Percentiles rank a stretch among this genome's conserved stretches.
phyloP scores from a whole-genome alignment of 2,329 filamentous ascomycete species.

The Remersonia thermophila region DNA sequence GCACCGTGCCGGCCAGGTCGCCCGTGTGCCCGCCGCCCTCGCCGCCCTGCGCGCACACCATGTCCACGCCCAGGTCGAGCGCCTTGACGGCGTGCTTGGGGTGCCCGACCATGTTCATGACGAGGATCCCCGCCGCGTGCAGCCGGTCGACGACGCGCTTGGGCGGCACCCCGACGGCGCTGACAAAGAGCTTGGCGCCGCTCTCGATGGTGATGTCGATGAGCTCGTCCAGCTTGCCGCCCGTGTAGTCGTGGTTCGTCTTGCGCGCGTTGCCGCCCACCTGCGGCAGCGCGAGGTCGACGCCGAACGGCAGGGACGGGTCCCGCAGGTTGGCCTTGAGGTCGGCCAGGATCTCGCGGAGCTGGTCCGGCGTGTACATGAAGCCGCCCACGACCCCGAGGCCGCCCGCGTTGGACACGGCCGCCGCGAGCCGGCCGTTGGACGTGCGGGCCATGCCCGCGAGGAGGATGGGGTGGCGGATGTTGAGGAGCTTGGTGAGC shows the following conservation, averaged over 20 bases:
- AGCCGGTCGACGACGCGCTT: conserved; percentile 58
- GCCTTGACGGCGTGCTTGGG: conserved; percentile 87
- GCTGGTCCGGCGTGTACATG: conserved; percentile 61
- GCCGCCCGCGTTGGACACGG: conserved; percentile 79
- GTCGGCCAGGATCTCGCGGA: conserved; percentile 71
- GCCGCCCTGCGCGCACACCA: conserved; percentile 83
- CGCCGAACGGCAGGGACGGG: conserved; percentile 68
- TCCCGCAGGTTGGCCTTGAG: conserved; percentile 61
- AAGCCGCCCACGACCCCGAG: conserved; percentile 63
- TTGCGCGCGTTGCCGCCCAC: conserved; percentile 71
- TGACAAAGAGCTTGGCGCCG: conserved; percentile 76
- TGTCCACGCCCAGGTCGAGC: conserved; percentile 73
- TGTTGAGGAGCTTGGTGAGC: conserved; percentile 65
- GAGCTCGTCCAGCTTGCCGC: conserved; percentile 75
- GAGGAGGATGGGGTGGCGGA: conserved; percentile 79
- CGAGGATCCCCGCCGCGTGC: conserved; percentile 65
- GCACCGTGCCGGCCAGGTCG: conserved; percentile 70
- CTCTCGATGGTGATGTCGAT: conserved; percentile 77
- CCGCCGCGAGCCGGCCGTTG: conserved; percentile 64
- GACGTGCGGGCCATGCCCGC: conserved; percentile 89
- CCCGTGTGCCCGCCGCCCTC: conserved; percentile 92
- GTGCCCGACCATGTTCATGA: conserved; percentile 98
- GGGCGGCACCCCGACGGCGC: conserved; percentile 79
- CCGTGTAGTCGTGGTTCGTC: conserved; percentile 93
- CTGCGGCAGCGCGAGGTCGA: conserved; percentile 85